Evolutionary conservation across 768 basidiomycete species (phyloP).

Genomic region (Suillus lakei): DNA sequence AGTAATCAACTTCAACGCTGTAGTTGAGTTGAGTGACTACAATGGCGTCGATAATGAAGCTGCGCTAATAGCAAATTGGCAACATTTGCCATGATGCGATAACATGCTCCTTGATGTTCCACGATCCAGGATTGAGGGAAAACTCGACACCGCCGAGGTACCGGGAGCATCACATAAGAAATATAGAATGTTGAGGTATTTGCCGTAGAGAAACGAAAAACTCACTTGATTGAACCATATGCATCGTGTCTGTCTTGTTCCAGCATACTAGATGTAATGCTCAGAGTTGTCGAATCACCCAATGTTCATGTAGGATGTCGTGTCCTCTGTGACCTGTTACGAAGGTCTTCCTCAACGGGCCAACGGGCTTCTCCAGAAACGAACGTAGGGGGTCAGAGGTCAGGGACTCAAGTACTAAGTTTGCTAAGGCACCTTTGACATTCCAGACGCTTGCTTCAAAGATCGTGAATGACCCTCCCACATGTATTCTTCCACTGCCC

Average conservation of each 20-base stretch:
- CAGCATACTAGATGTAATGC: conserved; percentile 40
- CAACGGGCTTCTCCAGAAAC: too few species aligned
- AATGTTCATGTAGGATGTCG: conserved; percentile 33
- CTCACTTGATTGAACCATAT: conserved; percentile 64
- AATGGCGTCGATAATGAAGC: conserved; percentile 84
- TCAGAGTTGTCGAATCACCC: conserved; percentile 36
- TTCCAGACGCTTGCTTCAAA: too few species aligned
- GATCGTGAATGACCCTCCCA: too few species aligned
- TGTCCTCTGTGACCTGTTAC: conserved; percentile 27
- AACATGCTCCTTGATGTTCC: conserved; percentile 97
- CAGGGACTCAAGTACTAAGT: too few species aligned
- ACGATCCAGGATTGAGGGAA: conserved; percentile 91
- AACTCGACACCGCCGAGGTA: conserved; percentile 62
- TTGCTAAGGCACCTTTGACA: too few species aligned
- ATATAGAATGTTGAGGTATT: neutral
- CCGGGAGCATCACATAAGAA: conserved; percentile 56
- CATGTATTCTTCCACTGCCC: too few species aligned
- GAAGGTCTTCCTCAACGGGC: conserved; percentile 27
- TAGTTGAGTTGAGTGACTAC: conserved; percentile 87
- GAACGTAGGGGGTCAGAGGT: too few species aligned
- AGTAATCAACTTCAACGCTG: conserved; percentile 63
- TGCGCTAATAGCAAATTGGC: conserved; percentile 64
- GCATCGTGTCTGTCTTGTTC: conserved; percentile 48
- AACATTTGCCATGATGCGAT: conserved; percentile 94
- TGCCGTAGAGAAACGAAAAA: conserved; percentile 16